Conservation (phyloP, 768 basidiomycete genomes). For the Kwoniella pini region DNA sequence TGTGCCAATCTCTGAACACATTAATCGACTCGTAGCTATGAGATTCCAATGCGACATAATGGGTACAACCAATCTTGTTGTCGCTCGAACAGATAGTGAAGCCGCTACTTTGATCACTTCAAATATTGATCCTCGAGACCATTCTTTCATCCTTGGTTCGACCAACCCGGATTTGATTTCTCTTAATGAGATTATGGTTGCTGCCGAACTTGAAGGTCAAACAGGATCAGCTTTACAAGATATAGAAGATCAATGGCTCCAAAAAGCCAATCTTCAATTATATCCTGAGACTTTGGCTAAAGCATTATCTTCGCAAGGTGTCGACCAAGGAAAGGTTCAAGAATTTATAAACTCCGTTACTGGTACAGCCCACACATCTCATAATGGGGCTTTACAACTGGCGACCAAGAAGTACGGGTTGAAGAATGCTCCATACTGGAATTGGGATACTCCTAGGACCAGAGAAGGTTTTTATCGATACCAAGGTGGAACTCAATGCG, state of each 20-base stretch:
- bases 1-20: constrained; percentile 95
- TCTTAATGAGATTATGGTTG: constrained; percentile 75
- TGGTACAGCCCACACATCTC: constrained; percentile 66
- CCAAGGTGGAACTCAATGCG: constrained; percentile 93
- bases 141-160: constrained; percentile 89
- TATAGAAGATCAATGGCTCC: constrained; percentile 85
- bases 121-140: constrained; percentile 97
- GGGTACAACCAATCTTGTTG: constrained; percentile 91
- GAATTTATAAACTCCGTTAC: constrained; percentile 61
- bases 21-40: constrained; percentile 95
- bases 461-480: constrained; percentile 97
- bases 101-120: constrained; percentile 95
- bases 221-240: constrained; percentile 74
- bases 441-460: constrained; percentile 92
- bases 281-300: constrained; percentile 72
- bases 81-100: constrained; percentile 95
- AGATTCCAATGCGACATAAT: constrained; percentile 97
- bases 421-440: constrained; percentile 72
- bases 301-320: constrained; percentile 61
- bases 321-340: constrained; percentile 59
- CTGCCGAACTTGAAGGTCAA: constrained; percentile 79
- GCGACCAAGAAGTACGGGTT: constrained; percentile 75
- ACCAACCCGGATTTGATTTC: constrained; percentile 72
- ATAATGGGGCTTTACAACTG: constrained; percentile 68
- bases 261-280: constrained; percentile 72